A percentile compares a stretch with the other conserved stretches of the same genome.
These are phyloP conservation scores for Gomphus sp. DNA, from an alignment of 1,284 basidiomycete genomes.

Conservation along the genomic window DNA sequence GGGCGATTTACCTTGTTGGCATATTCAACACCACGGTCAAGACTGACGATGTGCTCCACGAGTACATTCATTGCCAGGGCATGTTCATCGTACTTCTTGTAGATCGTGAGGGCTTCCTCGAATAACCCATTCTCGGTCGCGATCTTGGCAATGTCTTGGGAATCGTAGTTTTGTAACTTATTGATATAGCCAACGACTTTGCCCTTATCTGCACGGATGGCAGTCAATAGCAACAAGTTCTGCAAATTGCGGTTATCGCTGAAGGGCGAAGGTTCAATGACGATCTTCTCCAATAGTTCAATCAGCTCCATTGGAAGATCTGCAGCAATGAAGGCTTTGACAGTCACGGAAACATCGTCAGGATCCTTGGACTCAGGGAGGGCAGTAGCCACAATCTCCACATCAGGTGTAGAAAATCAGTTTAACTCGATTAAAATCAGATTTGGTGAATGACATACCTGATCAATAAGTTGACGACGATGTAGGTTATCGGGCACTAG, in stretches of 20 bases:
- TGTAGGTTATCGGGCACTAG: slow-evolving; percentile 86
- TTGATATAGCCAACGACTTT: slow-evolving; percentile 99
- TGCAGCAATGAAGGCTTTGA: slow-evolving; percentile 97
- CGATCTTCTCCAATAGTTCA: slow-evolving; percentile 97
- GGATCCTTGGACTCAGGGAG: slow-evolving; percentile 97
- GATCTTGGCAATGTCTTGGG: slow-evolving; percentile 92
- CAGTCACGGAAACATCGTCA: slow-evolving; percentile 96
- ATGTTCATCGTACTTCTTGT: slow-evolving; percentile 92
- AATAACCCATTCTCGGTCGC: slow-evolving; percentile 94
- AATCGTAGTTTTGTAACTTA: slow-evolving; percentile 93
- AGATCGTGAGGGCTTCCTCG: slow-evolving; percentile 96
- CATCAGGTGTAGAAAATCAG: neutral
- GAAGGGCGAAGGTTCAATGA: slow-evolving; percentile 96
- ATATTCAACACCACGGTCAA: slow-evolving; percentile 94
- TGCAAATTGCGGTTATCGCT: slow-evolving; percentile 95
- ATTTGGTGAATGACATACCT: slow-evolving; percentile 42
- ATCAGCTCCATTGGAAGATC: slow-evolving; percentile 97
- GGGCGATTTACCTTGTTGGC: slow-evolving; percentile 96
- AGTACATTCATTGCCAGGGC: slow-evolving; percentile 95
- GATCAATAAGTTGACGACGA: slow-evolving; percentile 91
- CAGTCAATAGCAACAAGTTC: slow-evolving; percentile 91
- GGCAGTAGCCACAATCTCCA: slow-evolving; percentile 83
- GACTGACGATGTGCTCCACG: slow-evolving; percentile 96
- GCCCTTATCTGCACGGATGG: slow-evolving; percentile 96
- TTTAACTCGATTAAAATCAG: neutral